Base-by-base conservation (phyloP, 345 rosid species). In the Eucalyptus microcorys region DNA sequence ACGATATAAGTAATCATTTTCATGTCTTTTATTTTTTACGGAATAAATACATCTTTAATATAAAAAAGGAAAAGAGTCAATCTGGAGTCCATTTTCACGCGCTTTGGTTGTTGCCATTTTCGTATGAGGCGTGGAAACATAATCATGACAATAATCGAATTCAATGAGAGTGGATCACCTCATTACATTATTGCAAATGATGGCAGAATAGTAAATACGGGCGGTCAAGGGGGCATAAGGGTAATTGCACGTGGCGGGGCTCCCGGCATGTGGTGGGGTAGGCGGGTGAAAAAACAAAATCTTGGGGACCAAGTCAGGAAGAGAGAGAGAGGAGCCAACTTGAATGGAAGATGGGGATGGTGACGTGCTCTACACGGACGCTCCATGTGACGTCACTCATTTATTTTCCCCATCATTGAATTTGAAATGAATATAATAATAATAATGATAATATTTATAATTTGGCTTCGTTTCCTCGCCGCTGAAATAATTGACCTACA, bases 21-120 rank as follows among this genome's bases (percentile, higher is more conserved):
- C 19, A 52, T 19, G 4, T 52, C 10, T 7, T 2, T 19, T 50
- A 17, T 50, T 50, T 50, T 17, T 17, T 0, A 1, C 1, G 4
- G 3, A 50, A 16, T 17, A 7, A 50, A 3, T 3, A 0, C 22
- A 1, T 4, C 0, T 1, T 52, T 52, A 7, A 1, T 52, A 19
- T 52, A 7, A 26, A 26, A 57, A 37, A n/a, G n/a, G 8, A 7
- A 17, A 17, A 57, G 2, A 10, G 26, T 57, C 7, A 34, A 10
- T 68, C 4, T 2, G 24, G 7, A 68, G 40, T 34, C 24, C 8
- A 17, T 34, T 34, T 68, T 32, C 10, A 14, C 11, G 10, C 9
- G 43, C 21, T n/a, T 4, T n/a, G 10, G 40, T 7, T 14, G 14
- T 76, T 34, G 40, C 2, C 14, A 34, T 34, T 10, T 9, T 34